Conservation (phyloP, 208 protist genomes). For the Leishmania tropica region DNA sequence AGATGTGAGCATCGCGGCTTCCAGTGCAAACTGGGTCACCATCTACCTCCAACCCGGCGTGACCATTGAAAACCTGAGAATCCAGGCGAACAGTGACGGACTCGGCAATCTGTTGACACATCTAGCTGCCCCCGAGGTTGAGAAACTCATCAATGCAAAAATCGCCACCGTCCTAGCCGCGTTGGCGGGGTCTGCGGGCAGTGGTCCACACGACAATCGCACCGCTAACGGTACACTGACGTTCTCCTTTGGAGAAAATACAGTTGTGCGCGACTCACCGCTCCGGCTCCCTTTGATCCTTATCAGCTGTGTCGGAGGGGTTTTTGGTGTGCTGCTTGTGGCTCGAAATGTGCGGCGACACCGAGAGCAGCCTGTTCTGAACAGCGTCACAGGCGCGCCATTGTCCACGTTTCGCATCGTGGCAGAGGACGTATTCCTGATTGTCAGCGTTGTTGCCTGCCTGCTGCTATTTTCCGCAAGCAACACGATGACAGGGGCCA, state of each 20-base stretch:
- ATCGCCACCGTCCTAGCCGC: neutral
- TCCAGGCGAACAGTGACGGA: neutral
- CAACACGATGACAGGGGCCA: conserved; percentile 60
- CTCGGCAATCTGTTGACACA: conserved; percentile 5
- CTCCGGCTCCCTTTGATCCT: conserved; percentile 1
- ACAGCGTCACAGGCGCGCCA: conserved; percentile 9
- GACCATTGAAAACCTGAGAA: neutral
- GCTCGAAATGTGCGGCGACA: conserved; percentile 23
- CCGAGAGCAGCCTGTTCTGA: conserved; percentile 17
- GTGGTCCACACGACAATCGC: neutral
- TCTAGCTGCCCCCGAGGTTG: neutral
- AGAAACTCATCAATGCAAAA: conserved; percentile 12
- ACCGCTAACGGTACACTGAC: neutral
- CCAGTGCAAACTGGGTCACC: conserved; percentile 15
- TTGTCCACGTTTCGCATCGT: conserved; percentile 35
- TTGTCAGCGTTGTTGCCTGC: conserved; percentile 26
- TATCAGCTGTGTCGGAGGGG: conserved; percentile 1
- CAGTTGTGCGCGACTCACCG: conserved; percentile 4
- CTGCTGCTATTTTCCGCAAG: conserved; percentile 48
- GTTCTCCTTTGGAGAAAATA: conserved; percentile 16
- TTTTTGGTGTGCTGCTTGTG: conserved; percentile 11
- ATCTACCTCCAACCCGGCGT: conserved; percentile 21
- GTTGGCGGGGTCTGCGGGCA: neutral
- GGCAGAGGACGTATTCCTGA: conserved; percentile 50
- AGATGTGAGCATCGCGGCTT: conserved; percentile 11